Percentiles rank a stretch among this genome's conserved stretches.
Evolutionary conservation across 257 asterid species (phyloP).

Genomic region (Solanum corneliomulleri): DNA sequence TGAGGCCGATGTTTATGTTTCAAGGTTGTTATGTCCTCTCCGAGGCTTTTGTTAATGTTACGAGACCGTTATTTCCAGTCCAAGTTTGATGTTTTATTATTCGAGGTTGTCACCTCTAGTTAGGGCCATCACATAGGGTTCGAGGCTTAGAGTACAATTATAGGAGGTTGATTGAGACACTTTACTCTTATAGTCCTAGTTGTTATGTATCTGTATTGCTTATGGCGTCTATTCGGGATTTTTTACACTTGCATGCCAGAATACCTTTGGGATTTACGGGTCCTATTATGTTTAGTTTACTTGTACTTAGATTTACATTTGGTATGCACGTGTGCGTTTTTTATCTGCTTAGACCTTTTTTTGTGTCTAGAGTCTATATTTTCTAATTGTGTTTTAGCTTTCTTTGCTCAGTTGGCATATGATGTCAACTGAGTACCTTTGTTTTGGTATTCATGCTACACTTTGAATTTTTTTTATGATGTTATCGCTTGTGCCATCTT

Average conservation of each 20-base stretch:
- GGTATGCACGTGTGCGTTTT: not conserved
- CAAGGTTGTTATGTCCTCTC: not conserved
- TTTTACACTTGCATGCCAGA: no score
- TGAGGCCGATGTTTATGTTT: not conserved
- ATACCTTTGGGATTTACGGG: not conserved
- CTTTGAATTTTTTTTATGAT: not conserved
- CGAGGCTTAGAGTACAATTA: not conserved
- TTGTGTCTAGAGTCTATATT: not conserved
- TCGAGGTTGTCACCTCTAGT: not conserved
- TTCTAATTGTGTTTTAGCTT: not conserved
- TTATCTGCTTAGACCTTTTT: not conserved
- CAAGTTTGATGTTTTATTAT: not conserved
- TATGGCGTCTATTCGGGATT: not conserved
- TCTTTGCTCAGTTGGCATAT: not conserved
- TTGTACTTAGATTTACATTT: not conserved
- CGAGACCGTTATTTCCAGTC: not conserved
- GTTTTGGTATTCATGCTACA: not conserved
- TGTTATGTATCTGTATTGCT: no score
- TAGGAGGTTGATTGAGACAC: not conserved
- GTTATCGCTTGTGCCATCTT: no score
- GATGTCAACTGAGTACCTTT: not conserved
- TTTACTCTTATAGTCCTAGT: no score
- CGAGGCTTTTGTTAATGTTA: not conserved
- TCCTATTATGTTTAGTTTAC: not conserved
- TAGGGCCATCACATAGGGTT: not conserved